phyloP scores from a whole-genome alignment of 768 basidiomycete genomes.

The Nidularia pulvinata region DNA sequence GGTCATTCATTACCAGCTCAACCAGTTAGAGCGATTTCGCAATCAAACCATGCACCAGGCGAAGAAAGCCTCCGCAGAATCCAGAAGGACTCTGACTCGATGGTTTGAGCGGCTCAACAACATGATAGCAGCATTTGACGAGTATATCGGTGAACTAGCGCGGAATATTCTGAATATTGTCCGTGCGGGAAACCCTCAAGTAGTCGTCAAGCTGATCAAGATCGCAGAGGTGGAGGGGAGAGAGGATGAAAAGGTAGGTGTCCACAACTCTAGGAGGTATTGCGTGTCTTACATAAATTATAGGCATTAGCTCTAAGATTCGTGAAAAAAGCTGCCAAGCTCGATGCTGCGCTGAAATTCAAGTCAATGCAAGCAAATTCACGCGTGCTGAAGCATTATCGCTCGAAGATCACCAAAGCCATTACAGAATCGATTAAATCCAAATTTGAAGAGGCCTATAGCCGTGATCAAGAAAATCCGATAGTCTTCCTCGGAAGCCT shows the following conservation, averaged over 20 bases:
- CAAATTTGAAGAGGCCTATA: conserved; percentile 69
- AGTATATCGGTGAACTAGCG: conserved; percentile 78
- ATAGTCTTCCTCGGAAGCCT: conserved; percentile 75
- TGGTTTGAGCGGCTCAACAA: conserved; percentile 88
- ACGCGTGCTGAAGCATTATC: conserved; percentile 93
- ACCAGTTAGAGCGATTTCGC: conserved; percentile 89
- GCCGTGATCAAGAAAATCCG: conserved; percentile 61
- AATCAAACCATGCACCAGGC: conserved; percentile 96
- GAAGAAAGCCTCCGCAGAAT: conserved; percentile 72
- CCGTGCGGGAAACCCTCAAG: conserved; percentile 75
- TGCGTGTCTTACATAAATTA: conserved; percentile 3
- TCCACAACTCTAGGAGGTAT: not conserved
- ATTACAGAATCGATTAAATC: conserved; percentile 77
- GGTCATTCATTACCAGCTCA: conserved; percentile 88
- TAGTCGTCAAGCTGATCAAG: conserved; percentile 92
- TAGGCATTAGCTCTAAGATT: conserved; percentile 94
- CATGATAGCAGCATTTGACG: conserved; percentile 82
- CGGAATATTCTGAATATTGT: conserved; percentile 79
- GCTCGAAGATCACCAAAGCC: conserved; percentile 81
- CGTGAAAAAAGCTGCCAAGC: conserved; percentile 91
- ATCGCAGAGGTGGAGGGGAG: conserved; percentile 91
- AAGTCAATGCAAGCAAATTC: conserved; percentile 93
- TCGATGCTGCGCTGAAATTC: conserved; percentile 92
- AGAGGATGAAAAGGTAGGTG: conserved; percentile 88
- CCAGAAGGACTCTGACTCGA: conserved; percentile 65